phyloP scores from a whole-genome alignment of 2,329 filamentous ascomycete genomes.

The Sporothrix schenckii region DNA sequence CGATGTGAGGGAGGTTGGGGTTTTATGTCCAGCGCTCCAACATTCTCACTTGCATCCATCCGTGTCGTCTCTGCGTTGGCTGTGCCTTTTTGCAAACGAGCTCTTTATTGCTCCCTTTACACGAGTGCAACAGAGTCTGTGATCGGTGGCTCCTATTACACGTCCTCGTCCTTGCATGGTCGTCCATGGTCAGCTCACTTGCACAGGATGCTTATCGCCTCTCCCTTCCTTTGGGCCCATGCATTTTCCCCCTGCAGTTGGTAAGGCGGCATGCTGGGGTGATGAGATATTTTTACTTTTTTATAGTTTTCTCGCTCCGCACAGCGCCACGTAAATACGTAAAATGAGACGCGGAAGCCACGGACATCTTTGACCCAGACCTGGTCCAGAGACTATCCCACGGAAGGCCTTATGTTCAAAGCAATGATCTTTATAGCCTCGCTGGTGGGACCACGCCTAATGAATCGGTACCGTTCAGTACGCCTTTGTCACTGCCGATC shows the following conservation, averaged over 20 bases:
- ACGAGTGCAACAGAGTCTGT: not conserved
- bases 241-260: not conserved
- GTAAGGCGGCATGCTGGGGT: not conserved
- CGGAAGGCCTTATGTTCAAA: too few species aligned
- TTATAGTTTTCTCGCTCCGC: constrained; percentile 1
- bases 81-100: not conserved
- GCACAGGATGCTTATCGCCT: not conserved
- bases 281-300: not conserved
- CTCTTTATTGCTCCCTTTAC: not conserved
- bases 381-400: not conserved
- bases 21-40: not conserved
- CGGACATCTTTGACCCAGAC: too few species aligned
- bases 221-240: constrained; percentile 2
- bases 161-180: not conserved
- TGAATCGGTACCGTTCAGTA: not conserved
- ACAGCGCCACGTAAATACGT: not conserved
- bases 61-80: constrained; percentile 11
- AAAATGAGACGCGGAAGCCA: not conserved
- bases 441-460: not conserved
- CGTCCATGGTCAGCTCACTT: not conserved
- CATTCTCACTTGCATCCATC: not conserved
- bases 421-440: too few species aligned
- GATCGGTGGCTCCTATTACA: not conserved
- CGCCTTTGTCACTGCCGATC: not conserved
- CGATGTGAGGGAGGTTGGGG: not conserved